Evolutionary conservation across 371 early-diverging fungal genomes (phyloP).

Genomic region (Mortierella sp.): DNA sequence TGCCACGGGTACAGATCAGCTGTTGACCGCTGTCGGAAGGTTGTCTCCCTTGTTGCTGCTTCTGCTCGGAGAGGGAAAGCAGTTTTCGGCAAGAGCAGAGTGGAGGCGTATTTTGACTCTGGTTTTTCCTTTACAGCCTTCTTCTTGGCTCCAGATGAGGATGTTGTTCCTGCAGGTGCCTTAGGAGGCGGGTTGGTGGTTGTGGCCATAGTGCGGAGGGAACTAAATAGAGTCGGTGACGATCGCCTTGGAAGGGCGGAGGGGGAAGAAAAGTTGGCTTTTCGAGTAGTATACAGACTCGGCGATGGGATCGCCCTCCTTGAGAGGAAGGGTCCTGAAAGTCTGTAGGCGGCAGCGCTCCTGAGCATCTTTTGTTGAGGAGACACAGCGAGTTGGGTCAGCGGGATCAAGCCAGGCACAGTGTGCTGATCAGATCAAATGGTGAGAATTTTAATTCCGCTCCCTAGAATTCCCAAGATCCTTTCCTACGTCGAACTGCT

Average conservation of each 20-base stretch:
- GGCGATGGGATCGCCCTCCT: conserved; percentile 5
- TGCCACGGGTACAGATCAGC: conserved; percentile 83
- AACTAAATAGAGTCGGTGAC: background rate
- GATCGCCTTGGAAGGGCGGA: background rate
- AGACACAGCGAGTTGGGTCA: too few relatives aligned
- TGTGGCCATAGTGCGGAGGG: conserved; percentile 35
- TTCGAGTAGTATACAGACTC: background rate
- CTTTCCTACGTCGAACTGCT: too few relatives aligned
- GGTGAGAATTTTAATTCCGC: too few relatives aligned
- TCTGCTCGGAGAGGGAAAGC: conserved; percentile 79
- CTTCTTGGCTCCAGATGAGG: conserved; percentile 10
- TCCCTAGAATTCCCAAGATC: too few relatives aligned
- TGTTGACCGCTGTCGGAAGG: conserved; percentile 73
- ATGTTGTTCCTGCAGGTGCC: conserved; percentile 4
- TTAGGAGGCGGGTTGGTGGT: conserved; percentile 9
- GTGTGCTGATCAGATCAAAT: too few relatives aligned
- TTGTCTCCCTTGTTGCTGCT: conserved; percentile 69
- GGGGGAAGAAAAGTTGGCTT: background rate
- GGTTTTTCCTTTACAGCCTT: conserved; percentile 41
- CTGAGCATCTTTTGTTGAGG: conserved; percentile 21
- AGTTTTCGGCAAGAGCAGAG: conserved; percentile 80
- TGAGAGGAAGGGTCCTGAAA: conserved; percentile 12
- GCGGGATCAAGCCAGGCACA: too few relatives aligned
- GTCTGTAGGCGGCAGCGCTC: conserved; percentile 19
- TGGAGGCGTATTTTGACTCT: conserved; percentile 62